A percentile compares a stretch with the other conserved stretches of the same genome.
Conservation (phyloP, 2,329 filamentous ascomycete species). For the Fusarium keratoplasticum region DNA sequence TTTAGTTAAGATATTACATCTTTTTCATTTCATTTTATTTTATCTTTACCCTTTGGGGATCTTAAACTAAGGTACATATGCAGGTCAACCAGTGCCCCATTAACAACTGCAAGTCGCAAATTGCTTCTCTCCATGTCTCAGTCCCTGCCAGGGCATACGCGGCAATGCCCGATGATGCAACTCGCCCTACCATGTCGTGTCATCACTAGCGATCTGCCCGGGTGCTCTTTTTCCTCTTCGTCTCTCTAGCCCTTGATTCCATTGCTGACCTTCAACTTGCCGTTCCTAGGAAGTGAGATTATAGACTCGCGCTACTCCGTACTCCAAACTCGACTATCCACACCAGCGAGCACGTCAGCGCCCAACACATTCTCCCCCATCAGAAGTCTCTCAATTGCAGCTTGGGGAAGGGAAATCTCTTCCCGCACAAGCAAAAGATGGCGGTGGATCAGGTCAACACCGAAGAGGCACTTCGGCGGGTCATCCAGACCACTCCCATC, state of each 20-base stretch:
- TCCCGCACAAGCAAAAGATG: conserved; percentile 19
- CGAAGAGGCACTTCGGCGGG: conserved; percentile 46
- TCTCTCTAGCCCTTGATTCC: not conserved
- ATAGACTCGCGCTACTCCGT: not conserved
- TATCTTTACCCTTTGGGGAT: no score
- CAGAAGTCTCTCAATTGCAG: not conserved
- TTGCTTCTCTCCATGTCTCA: not conserved
- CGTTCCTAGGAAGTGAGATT: not conserved
- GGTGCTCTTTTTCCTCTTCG: not conserved
- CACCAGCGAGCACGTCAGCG: not conserved
- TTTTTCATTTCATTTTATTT: no score
- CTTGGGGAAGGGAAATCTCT: not conserved
- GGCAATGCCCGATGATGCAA: conserved; percentile 28
- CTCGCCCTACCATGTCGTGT: conserved; percentile 21
- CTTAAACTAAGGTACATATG: not conserved
- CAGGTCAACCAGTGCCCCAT: conserved; percentile 15
- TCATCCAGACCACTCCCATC: conserved; percentile 68
- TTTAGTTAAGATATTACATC: no score
- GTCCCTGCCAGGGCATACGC: conserved; percentile 23
- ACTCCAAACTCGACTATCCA: not conserved
- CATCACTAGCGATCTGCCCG: conserved; percentile 4
- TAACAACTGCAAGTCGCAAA: conserved; percentile 26
- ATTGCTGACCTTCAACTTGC: not conserved
- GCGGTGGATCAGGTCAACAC: conserved; percentile 17
- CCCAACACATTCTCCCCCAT: not conserved